Evolutionary conservation across 331 rosid species (phyloP).

Genomic region (Acacia concinna): DNA sequence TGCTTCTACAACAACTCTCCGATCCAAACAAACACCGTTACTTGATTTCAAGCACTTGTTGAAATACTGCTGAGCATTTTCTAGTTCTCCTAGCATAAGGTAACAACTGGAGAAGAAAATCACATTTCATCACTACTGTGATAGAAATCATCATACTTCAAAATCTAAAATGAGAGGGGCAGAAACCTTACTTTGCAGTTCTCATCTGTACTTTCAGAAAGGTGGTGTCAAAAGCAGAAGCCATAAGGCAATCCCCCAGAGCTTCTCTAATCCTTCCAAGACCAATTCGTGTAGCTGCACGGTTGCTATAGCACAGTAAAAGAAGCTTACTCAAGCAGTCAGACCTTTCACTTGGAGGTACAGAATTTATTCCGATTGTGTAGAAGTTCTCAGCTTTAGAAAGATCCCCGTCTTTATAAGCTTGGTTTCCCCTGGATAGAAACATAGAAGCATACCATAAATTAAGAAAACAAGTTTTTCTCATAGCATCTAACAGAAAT

Average conservation of each 20-base stretch:
- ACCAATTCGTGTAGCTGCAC: constrained; percentile 76
- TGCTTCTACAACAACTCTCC: constrained; percentile 79
- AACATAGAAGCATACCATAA: constrained; percentile 26
- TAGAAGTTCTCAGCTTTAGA: constrained; percentile 82
- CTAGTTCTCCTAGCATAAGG: constrained; percentile 87
- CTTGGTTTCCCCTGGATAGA: constrained; percentile 77
- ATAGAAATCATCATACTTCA: constrained; percentile 10
- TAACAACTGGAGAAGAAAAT: constrained; percentile 59
- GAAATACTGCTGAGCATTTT: constrained; percentile 56
- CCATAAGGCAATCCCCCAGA: constrained; percentile 71
- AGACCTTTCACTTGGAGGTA: constrained; percentile 61
- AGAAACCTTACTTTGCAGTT: constrained; percentile 74
- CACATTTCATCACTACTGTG: constrained; percentile 13
- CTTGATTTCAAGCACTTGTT: constrained; percentile 61
- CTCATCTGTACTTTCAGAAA: constrained; percentile 79
- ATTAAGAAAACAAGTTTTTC: constrained; percentile 18
- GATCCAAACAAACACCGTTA: constrained; percentile 76
- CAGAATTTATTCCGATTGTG: constrained; percentile 72
- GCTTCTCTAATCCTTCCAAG: constrained; percentile 87
- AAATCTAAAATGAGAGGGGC: constrained; percentile 27
- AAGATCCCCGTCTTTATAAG: constrained; percentile 68
- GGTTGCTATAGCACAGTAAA: constrained; percentile 83
- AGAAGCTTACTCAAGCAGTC: constrained; percentile 65
- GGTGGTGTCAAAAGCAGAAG: constrained; percentile 65
- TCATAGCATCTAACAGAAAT: constrained; percentile 17